Evolutionary conservation across 768 basidiomycete genomes (phyloP), one percentile per base, ranked within the genome.

Genomic region (Rhizopogon vesiculosus): DNA sequence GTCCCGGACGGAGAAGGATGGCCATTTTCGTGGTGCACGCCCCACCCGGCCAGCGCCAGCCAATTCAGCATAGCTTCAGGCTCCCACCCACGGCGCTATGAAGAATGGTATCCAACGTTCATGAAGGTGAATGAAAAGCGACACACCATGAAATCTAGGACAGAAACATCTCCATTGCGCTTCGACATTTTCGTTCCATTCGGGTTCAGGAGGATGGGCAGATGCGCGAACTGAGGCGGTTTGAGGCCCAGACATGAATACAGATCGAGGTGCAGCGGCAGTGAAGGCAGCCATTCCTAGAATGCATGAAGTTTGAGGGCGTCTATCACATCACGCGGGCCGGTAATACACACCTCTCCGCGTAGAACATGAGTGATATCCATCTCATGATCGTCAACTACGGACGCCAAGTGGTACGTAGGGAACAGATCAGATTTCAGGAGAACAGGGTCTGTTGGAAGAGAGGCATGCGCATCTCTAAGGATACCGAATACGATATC

Each of bases 161-260:
- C 93, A 38, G 82, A 80, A 1, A 94, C 93, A 63, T 96, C 92
- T 5, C 93, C 94, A 39, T 89, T 86, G 13, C 97, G 81, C 68
- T 98, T 99, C 12, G 91, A 93, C 83, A 99, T 91, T 67, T 99
- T 99, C 6, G 85, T 81, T 0, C 94, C 93, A 66, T 98, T 92
- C 0, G 85, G 75, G 62, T 98, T 98, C 28, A 97, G 76, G 2
- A 99, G 76, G 38, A 98, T 78, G 0, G 97, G 96, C 2, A 98
- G 76, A 67, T 99, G 97, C 0, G 87, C 96, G 61, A 94, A 99
- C 60, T 83, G 72, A 0, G 97, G 97, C 0, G 86, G 79, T 7
- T 72, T 64, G 43, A 93, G 74, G 1, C 78, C 79, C 19, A 99
- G 80, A 6, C 85, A 84, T 1, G 87, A 80, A 64, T 98, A 98